Conservation (phyloP, 1,284 basidiomycete species). For the Violaceomyces palustris region DNA sequence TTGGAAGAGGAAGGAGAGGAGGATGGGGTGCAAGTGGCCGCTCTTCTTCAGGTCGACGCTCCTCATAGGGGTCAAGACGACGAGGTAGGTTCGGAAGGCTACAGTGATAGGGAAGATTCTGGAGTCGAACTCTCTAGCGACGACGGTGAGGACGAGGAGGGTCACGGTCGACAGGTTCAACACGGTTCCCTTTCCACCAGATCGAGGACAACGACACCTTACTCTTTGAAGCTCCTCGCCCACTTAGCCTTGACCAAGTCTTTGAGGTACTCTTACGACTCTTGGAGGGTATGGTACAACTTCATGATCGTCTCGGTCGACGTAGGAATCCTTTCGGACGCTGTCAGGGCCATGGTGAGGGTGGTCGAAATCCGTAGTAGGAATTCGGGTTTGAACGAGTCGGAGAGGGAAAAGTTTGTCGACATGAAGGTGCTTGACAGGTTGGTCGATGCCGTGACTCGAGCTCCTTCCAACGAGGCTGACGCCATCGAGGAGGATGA, state of each 20-base stretch:
- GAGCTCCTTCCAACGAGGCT: slow-evolving; percentile 52
- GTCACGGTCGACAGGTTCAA: too few relatives aligned
- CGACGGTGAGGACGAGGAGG: slow-evolving; percentile 7
- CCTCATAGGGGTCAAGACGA: too few relatives aligned
- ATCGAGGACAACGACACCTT: slow-evolving; percentile 50
- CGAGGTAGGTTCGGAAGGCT: too few relatives aligned
- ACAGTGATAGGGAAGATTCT: slow-evolving; percentile 21
- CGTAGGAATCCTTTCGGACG: slow-evolving; percentile 84
- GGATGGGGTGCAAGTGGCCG: slow-evolving; percentile 8
- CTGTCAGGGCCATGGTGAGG: slow-evolving; percentile 73
- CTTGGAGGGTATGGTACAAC: slow-evolving; percentile 98
- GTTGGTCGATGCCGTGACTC: slow-evolving; percentile 76
- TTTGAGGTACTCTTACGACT: slow-evolving; percentile 75
- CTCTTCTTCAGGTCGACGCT: too few relatives aligned
- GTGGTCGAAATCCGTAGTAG: slow-evolving; percentile 69
- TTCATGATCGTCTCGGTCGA: slow-evolving; percentile 93
- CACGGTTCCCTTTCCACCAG: too few relatives aligned
- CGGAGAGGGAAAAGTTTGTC: slow-evolving; percentile 60
- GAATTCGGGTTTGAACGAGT: slow-evolving; percentile 44
- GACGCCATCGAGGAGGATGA: slow-evolving; percentile 10
- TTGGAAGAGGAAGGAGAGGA: slow-evolving; percentile 31
- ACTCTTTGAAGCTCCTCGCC: slow-evolving; percentile 72
- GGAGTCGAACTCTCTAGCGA: slow-evolving; percentile 20
- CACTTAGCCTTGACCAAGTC: slow-evolving; percentile 91
- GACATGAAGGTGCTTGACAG: slow-evolving; percentile 83